These are phyloP conservation scores for Eucalyptus pauciflora DNA, from an alignment of 345 rosid genomes.

Conservation along the genomic window DNA sequence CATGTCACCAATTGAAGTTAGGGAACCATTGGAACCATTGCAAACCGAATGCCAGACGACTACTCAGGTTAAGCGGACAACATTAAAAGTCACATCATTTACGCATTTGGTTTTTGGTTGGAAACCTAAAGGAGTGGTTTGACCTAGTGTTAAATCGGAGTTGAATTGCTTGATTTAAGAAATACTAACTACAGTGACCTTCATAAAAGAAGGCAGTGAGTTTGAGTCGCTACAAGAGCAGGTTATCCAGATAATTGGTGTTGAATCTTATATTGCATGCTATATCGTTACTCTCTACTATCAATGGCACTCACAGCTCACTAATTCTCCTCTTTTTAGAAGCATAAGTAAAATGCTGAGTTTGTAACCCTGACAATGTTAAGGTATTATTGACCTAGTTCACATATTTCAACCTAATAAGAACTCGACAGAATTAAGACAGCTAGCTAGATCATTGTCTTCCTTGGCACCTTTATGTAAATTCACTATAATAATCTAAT, in stretches of 20 bases:
- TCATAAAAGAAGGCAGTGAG: not conserved
- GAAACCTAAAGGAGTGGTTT: not conserved
- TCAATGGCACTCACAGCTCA: not conserved
- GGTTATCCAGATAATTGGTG: not conserved
- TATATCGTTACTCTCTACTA: not conserved
- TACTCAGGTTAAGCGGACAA: not conserved
- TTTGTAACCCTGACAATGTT: not conserved
- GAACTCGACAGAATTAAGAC: not conserved
- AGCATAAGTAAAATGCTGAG: not conserved
- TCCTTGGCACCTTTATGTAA: not conserved
- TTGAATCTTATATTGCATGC: not conserved
- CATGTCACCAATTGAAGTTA: not conserved
- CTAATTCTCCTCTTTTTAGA: not conserved
- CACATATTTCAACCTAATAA: not conserved
- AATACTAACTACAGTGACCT: not conserved
- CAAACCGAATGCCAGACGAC: not conserved
- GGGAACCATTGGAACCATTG: not conserved
- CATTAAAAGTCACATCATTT: not conserved
- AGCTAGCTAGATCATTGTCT: not conserved
- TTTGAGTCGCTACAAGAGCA: not conserved
- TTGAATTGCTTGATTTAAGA: not conserved
- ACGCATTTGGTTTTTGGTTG: not conserved
- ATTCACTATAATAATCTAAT: not conserved
- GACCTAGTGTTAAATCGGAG: not conserved
- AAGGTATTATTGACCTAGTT: not conserved